A percentile compares a stretch with the other conserved stretches of the same genome.
These are phyloP conservation scores for Solanum pimpinellifolium DNA, from an alignment of 257 asterid species.

Conservation along the genomic window DNA sequence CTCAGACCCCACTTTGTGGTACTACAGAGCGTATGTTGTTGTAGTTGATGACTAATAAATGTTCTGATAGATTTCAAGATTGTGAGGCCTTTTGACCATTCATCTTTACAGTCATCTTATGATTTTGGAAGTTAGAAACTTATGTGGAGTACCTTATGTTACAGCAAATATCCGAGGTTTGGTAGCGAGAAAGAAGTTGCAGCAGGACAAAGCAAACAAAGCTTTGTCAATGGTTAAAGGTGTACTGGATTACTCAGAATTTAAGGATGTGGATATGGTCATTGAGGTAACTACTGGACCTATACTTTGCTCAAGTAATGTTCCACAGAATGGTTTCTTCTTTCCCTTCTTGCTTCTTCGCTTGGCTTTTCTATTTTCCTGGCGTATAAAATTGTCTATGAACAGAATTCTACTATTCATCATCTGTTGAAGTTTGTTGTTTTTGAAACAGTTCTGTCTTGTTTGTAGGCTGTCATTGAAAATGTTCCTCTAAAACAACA, in stretches of 20 bases:
- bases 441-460: slow-evolving; percentile 10
- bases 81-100: neutral
- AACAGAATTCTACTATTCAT: neutral
- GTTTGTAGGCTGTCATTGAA: slow-evolving; percentile 91
- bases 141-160: slow-evolving; percentile 1
- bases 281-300: slow-evolving; percentile 49
- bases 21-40: neutral
- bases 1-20: neutral
- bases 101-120: neutral
- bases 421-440: neutral
- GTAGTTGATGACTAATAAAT: neutral
- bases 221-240: slow-evolving; percentile 72
- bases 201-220: slow-evolving; percentile 62
- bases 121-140: neutral
- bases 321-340: neutral
- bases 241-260: slow-evolving; percentile 68
- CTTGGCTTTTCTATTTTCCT: neutral
- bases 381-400: neutral
- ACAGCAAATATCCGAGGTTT: slow-evolving; percentile 67
- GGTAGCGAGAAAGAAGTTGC: slow-evolving; percentile 67
- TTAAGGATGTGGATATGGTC: slow-evolving; percentile 89
- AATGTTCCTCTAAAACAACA: slow-evolving; percentile 70
- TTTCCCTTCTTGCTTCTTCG: neutral
- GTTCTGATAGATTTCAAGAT: neutral
- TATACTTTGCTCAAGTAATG: neutral